These are phyloP conservation scores for Fusarium coicis DNA, from an alignment of 2,329 filamentous ascomycete species.

Conservation along the genomic window DNA sequence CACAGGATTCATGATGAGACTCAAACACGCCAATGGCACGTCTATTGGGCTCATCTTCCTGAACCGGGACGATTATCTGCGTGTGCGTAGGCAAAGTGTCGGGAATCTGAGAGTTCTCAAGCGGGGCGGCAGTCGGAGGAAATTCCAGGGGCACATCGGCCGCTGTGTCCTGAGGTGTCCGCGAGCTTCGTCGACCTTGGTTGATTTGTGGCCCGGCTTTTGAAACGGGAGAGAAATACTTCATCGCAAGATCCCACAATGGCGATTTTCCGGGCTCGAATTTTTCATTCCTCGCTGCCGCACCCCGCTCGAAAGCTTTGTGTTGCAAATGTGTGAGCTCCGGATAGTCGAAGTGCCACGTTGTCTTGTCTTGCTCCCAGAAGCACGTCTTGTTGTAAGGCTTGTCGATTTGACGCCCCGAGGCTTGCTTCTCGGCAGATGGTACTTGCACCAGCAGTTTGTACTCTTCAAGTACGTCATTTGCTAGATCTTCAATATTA, in stretches of 20 bases:
- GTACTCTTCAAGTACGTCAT: conserved; percentile 56
- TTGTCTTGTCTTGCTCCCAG: conserved; percentile 66
- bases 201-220: conserved; percentile 24
- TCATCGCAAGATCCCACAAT: conserved; percentile 68
- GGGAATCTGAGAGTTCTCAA: conserved; percentile 44
- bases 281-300: conserved; percentile 60
- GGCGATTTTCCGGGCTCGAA: conserved; percentile 64
- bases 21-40: conserved; percentile 72
- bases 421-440: conserved; percentile 59
- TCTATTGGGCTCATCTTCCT: conserved; percentile 48
- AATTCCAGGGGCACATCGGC: conserved; percentile 44
- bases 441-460: conserved; percentile 61
- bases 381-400: conserved; percentile 67
- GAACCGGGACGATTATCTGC: conserved; percentile 51
- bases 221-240: conserved; percentile 63
- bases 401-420: conserved; percentile 67
- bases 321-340: conserved; percentile 71
- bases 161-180: conserved; percentile 31
- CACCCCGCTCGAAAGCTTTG: conserved; percentile 65
- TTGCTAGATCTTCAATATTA: conserved; percentile 50
- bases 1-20: conserved; percentile 72
- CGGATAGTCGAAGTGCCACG: conserved; percentile 71
- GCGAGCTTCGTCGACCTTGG: conserved; percentile 12
- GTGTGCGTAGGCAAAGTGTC: conserved; percentile 53
- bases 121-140: conserved; percentile 47